Evolutionary conservation across 1,284 basidiomycete genomes (phyloP), one percentile per base, ranked within the genome.

Genomic region (Sporisorium reilianum): DNA sequence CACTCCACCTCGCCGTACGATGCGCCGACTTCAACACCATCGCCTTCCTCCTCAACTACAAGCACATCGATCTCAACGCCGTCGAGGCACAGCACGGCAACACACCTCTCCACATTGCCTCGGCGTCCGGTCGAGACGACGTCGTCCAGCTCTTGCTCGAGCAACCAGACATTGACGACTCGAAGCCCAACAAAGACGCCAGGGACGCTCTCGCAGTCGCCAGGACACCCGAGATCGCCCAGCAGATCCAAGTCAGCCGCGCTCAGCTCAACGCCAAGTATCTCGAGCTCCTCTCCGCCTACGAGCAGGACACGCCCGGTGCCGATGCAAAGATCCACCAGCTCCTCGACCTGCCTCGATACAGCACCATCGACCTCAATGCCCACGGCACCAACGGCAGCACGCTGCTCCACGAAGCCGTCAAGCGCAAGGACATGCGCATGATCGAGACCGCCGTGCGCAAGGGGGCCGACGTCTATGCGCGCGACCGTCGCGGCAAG

Each of bases 391-490:
- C 26, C 36, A 48, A 26, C 20, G 67, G 75, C 1, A 88, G 89
- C 6, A 91, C 93, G 1, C 86, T 97, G 1, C 87, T 97, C 1
- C 95, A 97, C 77, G 94, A 95, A 84, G 94, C 95, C 0, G 93
- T 93, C 0, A 87, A 89, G 58, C 88, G 93, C 26, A 92, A 92
- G 61, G 93, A 97, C 82, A 86, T 95, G 9, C 87, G 89, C 12
- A 86, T 97, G 20, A 90, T 97, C 36, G 93, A 97, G 83, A 87
- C 93, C 12, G 91, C 91, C 0, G 90, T 95, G 0, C 89, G 91
- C 54, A 91, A 91, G 12, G 95, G 95, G 1, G 94, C 93, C 0
- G 94, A 97, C 82, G 92, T 97, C 1, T 95, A 96, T 77, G 91
- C 92, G 1, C 88, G 94, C 7, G 93, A 98, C 85, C 88, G 90